These are phyloP conservation scores for Phaeosphaeria sp. DNA, from an alignment of 2,329 filamentous ascomycete genomes.

Conservation along the genomic window DNA sequence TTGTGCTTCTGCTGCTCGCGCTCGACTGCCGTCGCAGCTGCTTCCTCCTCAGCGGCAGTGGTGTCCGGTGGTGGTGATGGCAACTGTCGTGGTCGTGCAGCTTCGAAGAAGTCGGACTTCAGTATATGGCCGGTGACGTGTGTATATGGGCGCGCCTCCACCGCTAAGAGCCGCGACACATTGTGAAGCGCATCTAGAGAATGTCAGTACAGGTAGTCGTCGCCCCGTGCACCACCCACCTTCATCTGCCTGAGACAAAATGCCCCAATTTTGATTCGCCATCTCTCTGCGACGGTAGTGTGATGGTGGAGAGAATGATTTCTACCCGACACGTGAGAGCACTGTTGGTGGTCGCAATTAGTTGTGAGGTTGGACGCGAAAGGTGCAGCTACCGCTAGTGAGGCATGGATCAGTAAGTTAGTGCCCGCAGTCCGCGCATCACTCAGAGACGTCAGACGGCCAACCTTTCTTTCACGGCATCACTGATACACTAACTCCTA, in stretches of 20 bases:
- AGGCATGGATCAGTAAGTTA: constrained; percentile 6
- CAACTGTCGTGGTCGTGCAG: constrained; percentile 61
- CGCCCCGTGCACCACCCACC: constrained; percentile 32
- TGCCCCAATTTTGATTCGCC: constrained; percentile 61
- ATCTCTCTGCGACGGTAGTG: constrained; percentile 43
- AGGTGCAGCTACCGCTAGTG: background rate
- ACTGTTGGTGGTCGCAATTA: background rate
- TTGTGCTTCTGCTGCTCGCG: constrained; percentile 60
- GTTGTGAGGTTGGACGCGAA: constrained; percentile 11
- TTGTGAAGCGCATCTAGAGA: constrained; percentile 79
- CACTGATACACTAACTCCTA: background rate
- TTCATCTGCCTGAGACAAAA: constrained; percentile 78
- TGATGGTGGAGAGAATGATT: background rate
- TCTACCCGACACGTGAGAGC: background rate
- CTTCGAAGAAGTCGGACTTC: constrained; percentile 69
- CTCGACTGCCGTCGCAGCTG: constrained; percentile 53
- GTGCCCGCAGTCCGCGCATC: constrained; percentile 3
- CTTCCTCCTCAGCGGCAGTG: constrained; percentile 53
- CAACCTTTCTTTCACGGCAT: constrained; percentile 8
- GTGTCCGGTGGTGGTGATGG: constrained; percentile 72
- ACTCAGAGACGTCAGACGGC: constrained; percentile 17
- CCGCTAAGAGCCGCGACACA: constrained; percentile 76
- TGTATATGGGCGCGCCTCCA: constrained; percentile 92
- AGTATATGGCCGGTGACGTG: constrained; percentile 83
- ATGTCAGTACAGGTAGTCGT: constrained; percentile 14